These are phyloP conservation scores for Tricholoma sp. DNA, from an alignment of 768 basidiomycete species.

Conservation along the genomic window DNA sequence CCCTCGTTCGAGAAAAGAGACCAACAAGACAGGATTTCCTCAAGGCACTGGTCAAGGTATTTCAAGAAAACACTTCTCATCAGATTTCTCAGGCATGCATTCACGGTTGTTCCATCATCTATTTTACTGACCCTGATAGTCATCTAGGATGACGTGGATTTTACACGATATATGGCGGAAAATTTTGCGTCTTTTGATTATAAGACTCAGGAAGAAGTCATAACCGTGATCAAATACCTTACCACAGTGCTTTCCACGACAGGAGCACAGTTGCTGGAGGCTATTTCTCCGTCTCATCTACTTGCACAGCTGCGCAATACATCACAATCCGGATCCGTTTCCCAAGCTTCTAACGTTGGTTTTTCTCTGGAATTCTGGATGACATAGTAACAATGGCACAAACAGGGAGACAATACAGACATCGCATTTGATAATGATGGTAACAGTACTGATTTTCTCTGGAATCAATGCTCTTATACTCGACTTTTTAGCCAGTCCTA, in stretches of 20 bases:
- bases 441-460: neutral
- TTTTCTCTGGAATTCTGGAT: neutral
- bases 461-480: neutral
- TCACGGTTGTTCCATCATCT: neutral
- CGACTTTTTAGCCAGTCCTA: constrained; percentile 1
- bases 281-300: constrained; percentile 65
- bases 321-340: constrained; percentile 8
- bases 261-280: constrained; percentile 79
- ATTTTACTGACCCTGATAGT: neutral
- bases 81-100: constrained; percentile 51
- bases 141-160: constrained; percentile 72
- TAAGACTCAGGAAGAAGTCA: constrained; percentile 90
- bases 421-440: constrained; percentile 4
- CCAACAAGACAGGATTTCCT: constrained; percentile 81
- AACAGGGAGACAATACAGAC: constrained; percentile 16
- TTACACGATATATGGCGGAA: constrained; percentile 91
- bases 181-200: constrained; percentile 92
- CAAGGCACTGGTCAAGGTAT: constrained; percentile 73
- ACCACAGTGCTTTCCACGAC: constrained; percentile 72
- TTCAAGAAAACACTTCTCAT: constrained; percentile 63
- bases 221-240: constrained; percentile 78
- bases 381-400: neutral
- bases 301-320: constrained; percentile 52
- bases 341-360: constrained; percentile 9
- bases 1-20: constrained; percentile 89